phyloP scores from a whole-genome alignment of 306 rosid genomes.

The Pyrus pyrifolia region DNA sequence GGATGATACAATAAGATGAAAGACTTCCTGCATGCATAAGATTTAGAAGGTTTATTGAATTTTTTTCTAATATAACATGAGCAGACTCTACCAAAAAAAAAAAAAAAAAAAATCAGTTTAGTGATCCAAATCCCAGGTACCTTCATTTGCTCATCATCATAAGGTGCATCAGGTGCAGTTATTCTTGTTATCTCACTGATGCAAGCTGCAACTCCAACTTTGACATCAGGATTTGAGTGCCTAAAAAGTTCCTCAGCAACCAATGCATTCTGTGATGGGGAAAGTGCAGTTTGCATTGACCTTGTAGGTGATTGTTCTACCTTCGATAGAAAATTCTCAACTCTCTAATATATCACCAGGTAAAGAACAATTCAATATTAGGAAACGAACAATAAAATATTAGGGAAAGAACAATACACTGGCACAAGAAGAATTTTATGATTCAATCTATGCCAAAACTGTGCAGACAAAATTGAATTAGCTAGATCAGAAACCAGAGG shows the following conservation, averaged over 20 bases:
- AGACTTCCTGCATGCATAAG: constrained; percentile 59
- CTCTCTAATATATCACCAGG: constrained; percentile 39
- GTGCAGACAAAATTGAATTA: not conserved
- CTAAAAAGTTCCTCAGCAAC: constrained; percentile 45
- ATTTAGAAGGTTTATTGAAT: not conserved
- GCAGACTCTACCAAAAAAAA: not conserved
- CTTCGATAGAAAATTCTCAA: constrained; percentile 51
- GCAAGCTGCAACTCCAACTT: constrained; percentile 85
- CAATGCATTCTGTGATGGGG: constrained; percentile 69
- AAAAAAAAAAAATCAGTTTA: not conserved
- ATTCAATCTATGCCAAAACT: not conserved
- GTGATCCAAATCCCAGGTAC: constrained; percentile 23
- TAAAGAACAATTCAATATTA: not conserved
- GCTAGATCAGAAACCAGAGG: not conserved
- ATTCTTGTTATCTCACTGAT: constrained; percentile 91
- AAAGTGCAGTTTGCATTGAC: constrained; percentile 69
- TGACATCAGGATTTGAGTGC: constrained; percentile 69
- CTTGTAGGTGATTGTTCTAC: constrained; percentile 79
- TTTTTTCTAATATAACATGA: not conserved
- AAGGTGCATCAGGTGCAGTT: constrained; percentile 95
- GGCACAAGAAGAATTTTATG: not conserved
- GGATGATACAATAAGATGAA: constrained; percentile 78
- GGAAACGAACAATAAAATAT: no score
- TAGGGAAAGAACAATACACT: not conserved
- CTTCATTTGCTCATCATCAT: constrained; percentile 92